These are phyloP conservation scores for Gossypium australe DNA, from an alignment of 345 rosid species.

Conservation along the genomic window DNA sequence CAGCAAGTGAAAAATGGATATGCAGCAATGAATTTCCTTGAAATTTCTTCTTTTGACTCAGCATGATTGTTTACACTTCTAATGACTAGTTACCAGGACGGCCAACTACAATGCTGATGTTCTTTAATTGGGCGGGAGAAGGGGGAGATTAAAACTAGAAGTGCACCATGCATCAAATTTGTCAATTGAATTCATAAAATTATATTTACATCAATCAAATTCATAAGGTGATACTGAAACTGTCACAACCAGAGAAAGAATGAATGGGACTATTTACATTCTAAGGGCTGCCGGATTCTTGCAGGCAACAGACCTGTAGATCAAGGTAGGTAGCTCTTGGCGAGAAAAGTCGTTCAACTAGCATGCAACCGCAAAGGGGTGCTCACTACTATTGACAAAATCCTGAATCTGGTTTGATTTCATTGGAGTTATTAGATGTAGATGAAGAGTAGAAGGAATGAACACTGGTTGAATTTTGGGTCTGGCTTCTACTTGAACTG, in stretches of 20 bases:
- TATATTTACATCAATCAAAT: not conserved
- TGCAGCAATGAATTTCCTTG: not conserved
- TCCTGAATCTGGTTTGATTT: not conserved
- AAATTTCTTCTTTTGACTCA: not conserved
- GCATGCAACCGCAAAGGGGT: not conserved
- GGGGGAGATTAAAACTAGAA: not conserved
- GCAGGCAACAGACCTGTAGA: not conserved
- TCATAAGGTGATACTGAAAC: constrained; percentile 17
- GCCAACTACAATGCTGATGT: not conserved
- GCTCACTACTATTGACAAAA: not conserved
- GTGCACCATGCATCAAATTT: not conserved
- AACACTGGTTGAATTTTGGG: constrained; percentile 24
- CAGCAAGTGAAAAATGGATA: not conserved
- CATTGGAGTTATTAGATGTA: constrained; percentile 10
- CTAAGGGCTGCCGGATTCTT: not conserved
- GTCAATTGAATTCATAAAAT: not conserved
- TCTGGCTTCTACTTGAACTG: constrained; percentile 25
- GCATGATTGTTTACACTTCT: not conserved
- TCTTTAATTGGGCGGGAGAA: not conserved
- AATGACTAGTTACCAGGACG: not conserved
- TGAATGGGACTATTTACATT: not conserved
- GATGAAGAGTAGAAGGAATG: constrained; percentile 24
- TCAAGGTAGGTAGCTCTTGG: not conserved
- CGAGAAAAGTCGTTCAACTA: not conserved
- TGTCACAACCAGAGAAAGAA: not conserved